Conservation (phyloP, 495 filamentous ascomycete genomes). For the Penicillium roqueforti region DNA sequence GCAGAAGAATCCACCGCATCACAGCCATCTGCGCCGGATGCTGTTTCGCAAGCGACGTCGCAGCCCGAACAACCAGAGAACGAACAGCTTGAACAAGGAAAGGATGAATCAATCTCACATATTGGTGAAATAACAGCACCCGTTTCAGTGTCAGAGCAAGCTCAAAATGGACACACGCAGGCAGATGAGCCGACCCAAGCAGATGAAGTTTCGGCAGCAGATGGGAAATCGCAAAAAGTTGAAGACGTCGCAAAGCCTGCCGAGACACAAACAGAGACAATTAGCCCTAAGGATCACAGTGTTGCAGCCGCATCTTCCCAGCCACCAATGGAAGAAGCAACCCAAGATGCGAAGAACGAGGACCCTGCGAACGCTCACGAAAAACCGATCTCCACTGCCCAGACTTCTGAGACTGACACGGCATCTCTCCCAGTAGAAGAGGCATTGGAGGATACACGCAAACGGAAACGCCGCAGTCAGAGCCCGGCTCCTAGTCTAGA, state of each 20-base stretch:
- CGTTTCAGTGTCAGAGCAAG: neutral
- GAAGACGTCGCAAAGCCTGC: slow-evolving; percentile 13
- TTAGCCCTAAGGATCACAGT: neutral
- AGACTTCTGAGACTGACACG: slow-evolving; percentile 27
- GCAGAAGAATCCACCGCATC: slow-evolving; percentile 11
- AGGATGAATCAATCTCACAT: slow-evolving; percentile 10
- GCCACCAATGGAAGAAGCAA: neutral
- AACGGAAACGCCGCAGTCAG: slow-evolving; percentile 69
- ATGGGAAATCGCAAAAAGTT: slow-evolving; percentile 24
- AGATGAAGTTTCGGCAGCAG: slow-evolving; percentile 12
- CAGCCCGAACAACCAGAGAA: slow-evolving; percentile 13
- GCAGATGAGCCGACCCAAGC: neutral
- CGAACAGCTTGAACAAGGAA: slow-evolving; percentile 11
- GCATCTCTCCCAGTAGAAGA: slow-evolving; percentile 36
- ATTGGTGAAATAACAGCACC: slow-evolving; percentile 3
- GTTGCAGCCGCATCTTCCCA: neutral
- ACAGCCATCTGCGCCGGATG: slow-evolving; percentile 14
- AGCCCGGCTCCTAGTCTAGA: slow-evolving; percentile 58
- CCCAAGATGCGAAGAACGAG: neutral
- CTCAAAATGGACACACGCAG: slow-evolving; percentile 5
- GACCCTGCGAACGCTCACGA: slow-evolving; percentile 17
- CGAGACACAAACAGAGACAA: neutral
- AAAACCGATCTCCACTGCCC: slow-evolving; percentile 11
- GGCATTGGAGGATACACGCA: slow-evolving; percentile 55
- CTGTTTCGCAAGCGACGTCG: slow-evolving; percentile 10